Evolutionary conservation across 352 stramenopile species (phyloP), one percentile per base, ranked within the genome.

Genomic region (Phytophthora boehmeriae): DNA sequence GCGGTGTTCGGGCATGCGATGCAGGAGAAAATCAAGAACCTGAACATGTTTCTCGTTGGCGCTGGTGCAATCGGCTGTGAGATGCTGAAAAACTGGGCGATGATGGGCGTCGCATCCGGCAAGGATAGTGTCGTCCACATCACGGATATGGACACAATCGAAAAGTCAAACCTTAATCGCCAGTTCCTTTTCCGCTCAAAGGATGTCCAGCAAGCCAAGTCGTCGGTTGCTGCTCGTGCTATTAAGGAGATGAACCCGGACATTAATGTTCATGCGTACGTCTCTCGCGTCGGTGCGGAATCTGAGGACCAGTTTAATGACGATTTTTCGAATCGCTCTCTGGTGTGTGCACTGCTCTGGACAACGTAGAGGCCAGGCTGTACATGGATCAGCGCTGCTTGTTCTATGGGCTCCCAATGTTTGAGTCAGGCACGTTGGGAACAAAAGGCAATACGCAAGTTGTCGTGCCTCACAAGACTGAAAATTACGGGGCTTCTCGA

Each of bases 1-100:
- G 86, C 85, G 1, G 87, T 99, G 10, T 98, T 97, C 53, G 92
- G 92, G 9, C 79, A 75, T 8, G 64, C 68, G 6, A 42, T 97
- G 25, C 89, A 97, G 58, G 73, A 83, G 27, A 86, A 92, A 50
- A 81, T 98, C 42, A 77, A 90, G 25, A 84, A 88, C 45, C 65
- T 97, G 57, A 97, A 85, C 46, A 75, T 99, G 63, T 99, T 99
- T 64, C 80, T 99, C 17, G 96, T 99, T 47, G 98, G 98, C 23
- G 97, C 97, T 14, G 98, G 98, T 44, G 98, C 98, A 4, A 99
- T 99, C 66, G 98, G 98, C 4, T 99, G 98, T 70, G 98, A 99
- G 80, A 99, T 99, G 95, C 86, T 99, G 6, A 99, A 99, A 83
- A 99, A 99, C 73, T 99, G 97, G 96, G 97, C 97, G 1, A 92